These are phyloP conservation scores for Aspergillus ellipticus DNA, from an alignment of 495 filamentous ascomycete genomes.

Conservation along the genomic window DNA sequence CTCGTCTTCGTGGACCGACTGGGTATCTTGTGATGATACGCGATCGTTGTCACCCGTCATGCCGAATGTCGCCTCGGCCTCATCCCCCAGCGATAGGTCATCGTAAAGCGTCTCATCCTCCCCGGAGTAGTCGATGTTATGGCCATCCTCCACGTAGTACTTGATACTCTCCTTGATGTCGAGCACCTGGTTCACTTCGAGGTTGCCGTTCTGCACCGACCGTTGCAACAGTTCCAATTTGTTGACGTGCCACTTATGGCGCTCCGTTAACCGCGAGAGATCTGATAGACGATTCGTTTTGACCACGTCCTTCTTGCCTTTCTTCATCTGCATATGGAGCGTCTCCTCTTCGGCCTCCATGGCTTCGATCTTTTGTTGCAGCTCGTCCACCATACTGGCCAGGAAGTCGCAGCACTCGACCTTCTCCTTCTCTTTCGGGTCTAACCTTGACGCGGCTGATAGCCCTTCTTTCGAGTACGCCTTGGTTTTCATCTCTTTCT, in stretches of 20 bases:
- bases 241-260: conserved; percentile 92
- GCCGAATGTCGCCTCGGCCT: conserved; percentile 77
- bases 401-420: conserved; percentile 81
- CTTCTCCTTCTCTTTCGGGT: conserved; percentile 94
- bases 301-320: conserved; percentile 77
- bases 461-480: conserved; percentile 98
- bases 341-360: conserved; percentile 88
- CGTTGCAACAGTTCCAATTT: conserved; percentile 90
- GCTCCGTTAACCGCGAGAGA: conserved; percentile 77
- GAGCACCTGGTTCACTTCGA: conserved; percentile 79
- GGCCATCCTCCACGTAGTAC: conserved; percentile 91
- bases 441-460: conserved; percentile 82
- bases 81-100: conserved; percentile 85
- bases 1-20: conserved; percentile 83
- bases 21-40: conserved; percentile 90
- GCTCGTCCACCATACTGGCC: conserved; percentile 80
- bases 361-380: conserved; percentile 87
- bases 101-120: conserved; percentile 96
- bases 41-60: conserved; percentile 78
- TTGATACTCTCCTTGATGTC: conserved; percentile 87
- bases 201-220: conserved; percentile 84
- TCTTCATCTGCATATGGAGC: conserved; percentile 86
- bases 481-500: conserved; percentile 99
- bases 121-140: conserved; percentile 75
- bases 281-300: conserved; percentile 86